These are phyloP conservation scores for Lachnellula occidentalis DNA, from an alignment of 2,329 filamentous ascomycete genomes.

Conservation along the genomic window DNA sequence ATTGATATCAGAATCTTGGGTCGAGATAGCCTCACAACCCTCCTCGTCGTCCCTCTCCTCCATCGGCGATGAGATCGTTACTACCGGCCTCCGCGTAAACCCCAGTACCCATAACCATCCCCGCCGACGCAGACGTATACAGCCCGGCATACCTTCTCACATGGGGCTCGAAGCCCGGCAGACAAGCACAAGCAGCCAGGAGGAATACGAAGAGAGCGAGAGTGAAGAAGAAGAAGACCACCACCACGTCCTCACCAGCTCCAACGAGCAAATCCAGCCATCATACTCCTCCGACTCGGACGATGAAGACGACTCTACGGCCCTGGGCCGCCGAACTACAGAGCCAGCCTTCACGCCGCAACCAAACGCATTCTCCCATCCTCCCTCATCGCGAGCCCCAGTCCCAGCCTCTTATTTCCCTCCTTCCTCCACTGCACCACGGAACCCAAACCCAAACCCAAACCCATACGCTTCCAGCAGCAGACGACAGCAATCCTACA, in stretches of 20 bases:
- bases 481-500: conserved; percentile 42
- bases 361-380: conserved; percentile 88
- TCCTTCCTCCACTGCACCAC: conserved; percentile 26
- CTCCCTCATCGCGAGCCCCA: conserved; percentile 48
- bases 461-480: conserved; percentile 34
- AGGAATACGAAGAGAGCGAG: conserved; percentile 91
- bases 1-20: conserved; percentile 73
- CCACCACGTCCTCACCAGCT: conserved; percentile 59
- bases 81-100: conserved; percentile 76
- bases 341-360: conserved; percentile 68
- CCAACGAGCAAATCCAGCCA: conserved; percentile 45
- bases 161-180: conserved; percentile 35
- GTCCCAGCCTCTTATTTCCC: conserved; percentile 31
- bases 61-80: conserved; percentile 82
- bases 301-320: conserved; percentile 61
- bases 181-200: conserved; percentile 68
- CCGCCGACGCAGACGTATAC: conserved; percentile 47
- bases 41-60: conserved; percentile 91
- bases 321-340: conserved; percentile 52
- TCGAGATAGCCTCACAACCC: conserved; percentile 87
- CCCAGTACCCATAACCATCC: conserved; percentile 47
- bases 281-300: conserved; percentile 28
- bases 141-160: conserved; percentile 34
- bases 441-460: conserved; percentile 33
- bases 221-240: conserved; percentile 57